Percentiles rank a stretch among this genome's conserved stretches.
Evolutionary conservation across 305 asterid genomes (phyloP).

Genomic region (Fraxinus sp.): DNA sequence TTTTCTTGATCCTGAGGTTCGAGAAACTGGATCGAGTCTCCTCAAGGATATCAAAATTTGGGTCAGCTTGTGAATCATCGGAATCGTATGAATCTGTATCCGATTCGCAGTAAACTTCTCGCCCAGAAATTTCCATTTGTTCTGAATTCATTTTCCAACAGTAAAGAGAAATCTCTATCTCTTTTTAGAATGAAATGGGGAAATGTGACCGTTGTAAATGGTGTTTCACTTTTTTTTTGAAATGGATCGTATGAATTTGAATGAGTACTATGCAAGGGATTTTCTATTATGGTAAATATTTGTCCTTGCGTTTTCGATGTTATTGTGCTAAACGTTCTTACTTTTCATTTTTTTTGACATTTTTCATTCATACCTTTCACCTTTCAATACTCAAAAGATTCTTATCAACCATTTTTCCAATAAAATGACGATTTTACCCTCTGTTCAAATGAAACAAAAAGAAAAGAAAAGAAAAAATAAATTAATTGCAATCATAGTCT

Average conservation of each 20-base stretch:
- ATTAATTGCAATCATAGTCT: no score
- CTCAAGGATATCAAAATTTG: conserved; percentile 48
- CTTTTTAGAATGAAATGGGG: background rate
- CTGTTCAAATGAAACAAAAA: no score
- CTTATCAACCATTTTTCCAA: no score
- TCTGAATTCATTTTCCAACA: background rate
- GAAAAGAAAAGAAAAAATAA: no score
- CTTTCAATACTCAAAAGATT: no score
- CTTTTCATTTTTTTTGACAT: no score
- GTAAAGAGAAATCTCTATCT: background rate
- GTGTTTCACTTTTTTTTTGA: background rate
- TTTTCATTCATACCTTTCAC: no score
- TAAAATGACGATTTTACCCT: no score
- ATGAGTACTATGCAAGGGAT: no score
- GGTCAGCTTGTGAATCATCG: conserved; percentile 56
- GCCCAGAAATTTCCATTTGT: conserved; percentile 31
- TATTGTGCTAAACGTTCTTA: no score
- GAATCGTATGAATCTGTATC: conserved; percentile 29
- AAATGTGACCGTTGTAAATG: background rate
- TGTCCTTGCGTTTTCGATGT: no score
- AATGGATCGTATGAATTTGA: background rate
- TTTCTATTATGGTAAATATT: no score
- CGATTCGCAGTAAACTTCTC: conserved; percentile 24
- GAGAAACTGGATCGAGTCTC: conserved; percentile 52
- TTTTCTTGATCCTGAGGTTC: conserved; percentile 46